A percentile compares a stretch with the other conserved stretches of the same genome.
Conservation (phyloP, 2,329 filamentous ascomycete genomes). For the Raffaelea albimanens region DNA sequence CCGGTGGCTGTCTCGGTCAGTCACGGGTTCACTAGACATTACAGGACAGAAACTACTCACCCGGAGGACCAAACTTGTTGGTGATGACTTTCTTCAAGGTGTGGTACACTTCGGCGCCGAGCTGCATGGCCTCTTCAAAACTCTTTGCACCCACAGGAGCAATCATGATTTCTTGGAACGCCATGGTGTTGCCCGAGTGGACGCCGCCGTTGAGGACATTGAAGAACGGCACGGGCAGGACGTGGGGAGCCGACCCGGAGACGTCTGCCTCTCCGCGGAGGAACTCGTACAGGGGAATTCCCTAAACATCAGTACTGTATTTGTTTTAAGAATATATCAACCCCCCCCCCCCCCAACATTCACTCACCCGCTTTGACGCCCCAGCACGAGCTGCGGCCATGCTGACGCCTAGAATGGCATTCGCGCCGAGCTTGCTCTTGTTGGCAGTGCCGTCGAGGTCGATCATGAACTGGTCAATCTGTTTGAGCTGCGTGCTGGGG, state of each 20-base stretch:
- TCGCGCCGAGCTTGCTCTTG: slow-evolving; percentile 83
- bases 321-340: too few species aligned
- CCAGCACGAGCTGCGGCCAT: slow-evolving; percentile 81
- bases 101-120: slow-evolving; percentile 24
- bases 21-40: neutral
- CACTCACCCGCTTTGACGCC: slow-evolving; percentile 62
- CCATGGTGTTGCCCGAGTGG: slow-evolving; percentile 30
- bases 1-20: slow-evolving; percentile 15
- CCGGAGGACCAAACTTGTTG: slow-evolving; percentile 14
- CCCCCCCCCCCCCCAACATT: too few species aligned
- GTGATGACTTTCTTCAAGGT: slow-evolving; percentile 20
- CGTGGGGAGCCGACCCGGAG: slow-evolving; percentile 29
- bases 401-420: slow-evolving; percentile 78
- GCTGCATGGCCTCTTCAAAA: slow-evolving; percentile 19
- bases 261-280: neutral
- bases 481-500: slow-evolving; percentile 74
- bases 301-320: too few species aligned
- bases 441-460: slow-evolving; percentile 75
- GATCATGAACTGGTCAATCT: slow-evolving; percentile 73
- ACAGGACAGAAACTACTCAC: neutral
- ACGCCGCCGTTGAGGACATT: slow-evolving; percentile 47
- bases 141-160: slow-evolving; percentile 16
- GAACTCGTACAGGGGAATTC: neutral
- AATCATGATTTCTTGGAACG: slow-evolving; percentile 37
- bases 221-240: slow-evolving; percentile 48